Percentiles rank a stretch among this genome's conserved stretches.
Conservation (phyloP, 2,329 filamentous ascomycete species). For the Monilinia fructigena region DNA sequence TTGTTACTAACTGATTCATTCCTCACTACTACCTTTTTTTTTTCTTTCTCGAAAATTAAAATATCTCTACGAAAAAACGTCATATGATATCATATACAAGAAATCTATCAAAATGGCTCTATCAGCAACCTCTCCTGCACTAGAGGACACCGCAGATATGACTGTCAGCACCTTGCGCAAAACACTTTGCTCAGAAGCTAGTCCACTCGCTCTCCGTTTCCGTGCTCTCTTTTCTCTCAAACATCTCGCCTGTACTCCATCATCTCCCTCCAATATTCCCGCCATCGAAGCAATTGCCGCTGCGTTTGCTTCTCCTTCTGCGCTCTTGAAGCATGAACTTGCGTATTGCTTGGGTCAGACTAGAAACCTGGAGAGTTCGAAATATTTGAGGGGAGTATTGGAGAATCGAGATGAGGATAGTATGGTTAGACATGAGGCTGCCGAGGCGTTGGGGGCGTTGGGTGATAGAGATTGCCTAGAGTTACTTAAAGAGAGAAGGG, state of each 20-base stretch:
- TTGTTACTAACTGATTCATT: background rate
- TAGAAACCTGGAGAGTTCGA: slow-evolving; percentile 70
- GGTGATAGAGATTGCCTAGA: slow-evolving; percentile 72
- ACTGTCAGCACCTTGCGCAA: slow-evolving; percentile 58
- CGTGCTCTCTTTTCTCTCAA: slow-evolving; percentile 97
- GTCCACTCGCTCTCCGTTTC: slow-evolving; percentile 84
- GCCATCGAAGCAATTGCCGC: slow-evolving; percentile 82
- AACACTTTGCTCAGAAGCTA: slow-evolving; percentile 75
- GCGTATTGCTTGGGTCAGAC: slow-evolving; percentile 97
- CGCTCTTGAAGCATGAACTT: slow-evolving; percentile 91
- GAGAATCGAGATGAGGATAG: slow-evolving; percentile 78
- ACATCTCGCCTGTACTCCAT: slow-evolving; percentile 73
- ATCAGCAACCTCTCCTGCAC: slow-evolving; percentile 37
- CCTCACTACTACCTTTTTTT: background rate
- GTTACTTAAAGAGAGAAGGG: slow-evolving; percentile 69
- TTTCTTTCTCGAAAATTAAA: background rate
- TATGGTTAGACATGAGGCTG: slow-evolving; percentile 96
- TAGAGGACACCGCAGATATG: slow-evolving; percentile 32
- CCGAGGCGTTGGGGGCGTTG: slow-evolving; percentile 88
- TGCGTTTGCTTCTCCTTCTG: slow-evolving; percentile 79
- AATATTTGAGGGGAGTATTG: slow-evolving; percentile 70
- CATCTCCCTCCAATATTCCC: slow-evolving; percentile 54
- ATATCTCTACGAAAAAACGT: background rate
- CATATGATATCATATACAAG: background rate
- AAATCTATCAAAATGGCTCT: slow-evolving; percentile 36